Conservation (phyloP, 495 filamentous ascomycete species). For the Trichoderma erinaceum region DNA sequence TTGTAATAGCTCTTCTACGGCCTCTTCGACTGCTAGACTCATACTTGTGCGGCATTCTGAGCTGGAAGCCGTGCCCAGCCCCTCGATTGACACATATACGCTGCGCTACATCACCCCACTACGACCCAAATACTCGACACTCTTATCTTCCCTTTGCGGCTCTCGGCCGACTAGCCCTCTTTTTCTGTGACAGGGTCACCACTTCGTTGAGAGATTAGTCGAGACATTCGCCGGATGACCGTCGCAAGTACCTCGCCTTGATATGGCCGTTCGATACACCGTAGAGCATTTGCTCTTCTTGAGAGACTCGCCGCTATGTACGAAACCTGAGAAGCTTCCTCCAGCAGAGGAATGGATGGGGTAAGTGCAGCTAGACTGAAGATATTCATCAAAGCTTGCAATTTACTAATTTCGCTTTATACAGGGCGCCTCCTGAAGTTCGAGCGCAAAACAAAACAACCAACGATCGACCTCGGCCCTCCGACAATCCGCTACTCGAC, state of each 20-base stretch:
- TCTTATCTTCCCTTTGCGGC: background rate
- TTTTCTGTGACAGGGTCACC: background rate
- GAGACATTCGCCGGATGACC: constrained; percentile 9
- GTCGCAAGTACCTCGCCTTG: background rate
- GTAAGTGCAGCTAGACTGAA: constrained; percentile 43
- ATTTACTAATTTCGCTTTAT: background rate
- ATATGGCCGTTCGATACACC: constrained; percentile 60
- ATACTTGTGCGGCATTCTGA: background rate
- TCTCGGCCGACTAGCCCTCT: background rate
- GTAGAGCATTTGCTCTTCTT: constrained; percentile 72
- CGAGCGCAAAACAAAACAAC: constrained; percentile 37
- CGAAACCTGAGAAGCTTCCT: constrained; percentile 73
- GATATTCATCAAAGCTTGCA: background rate
- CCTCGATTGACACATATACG: constrained; percentile 1
- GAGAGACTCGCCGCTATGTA: constrained; percentile 75
- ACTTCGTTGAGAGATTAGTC: background rate
- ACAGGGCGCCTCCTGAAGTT: constrained; percentile 39
- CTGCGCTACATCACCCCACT: background rate
- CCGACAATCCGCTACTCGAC: constrained; percentile 37
- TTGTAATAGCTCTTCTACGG: background rate
- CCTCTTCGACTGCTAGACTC: background rate
- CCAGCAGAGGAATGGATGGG: constrained; percentile 98
- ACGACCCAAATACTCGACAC: background rate
- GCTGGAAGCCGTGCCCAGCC: background rate
- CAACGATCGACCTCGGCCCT: constrained; percentile 39